Evolutionary conservation across 148 eudicot genomes (phyloP).

Genomic region (Fagopyrum tataricum): DNA sequence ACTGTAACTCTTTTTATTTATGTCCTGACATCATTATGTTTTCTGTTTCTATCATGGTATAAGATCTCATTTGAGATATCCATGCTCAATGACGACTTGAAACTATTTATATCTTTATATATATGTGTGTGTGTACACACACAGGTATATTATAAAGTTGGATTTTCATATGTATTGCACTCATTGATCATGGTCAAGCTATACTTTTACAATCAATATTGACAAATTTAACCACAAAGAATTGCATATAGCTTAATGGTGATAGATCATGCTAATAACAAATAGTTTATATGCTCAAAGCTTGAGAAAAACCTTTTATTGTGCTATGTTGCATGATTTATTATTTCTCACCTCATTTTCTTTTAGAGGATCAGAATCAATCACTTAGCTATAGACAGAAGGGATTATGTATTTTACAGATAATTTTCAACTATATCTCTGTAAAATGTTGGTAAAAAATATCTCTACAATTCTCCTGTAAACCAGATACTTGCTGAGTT

Average conservation of each 20-base stretch:
- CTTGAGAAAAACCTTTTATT: not conserved
- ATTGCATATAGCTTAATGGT: no score
- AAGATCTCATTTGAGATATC: not conserved
- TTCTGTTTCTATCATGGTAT: not conserved
- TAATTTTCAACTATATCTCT: not conserved
- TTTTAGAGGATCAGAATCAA: not conserved
- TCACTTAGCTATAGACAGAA: not conserved
- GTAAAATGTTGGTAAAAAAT: not conserved
- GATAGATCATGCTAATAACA: no score
- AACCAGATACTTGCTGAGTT: not conserved
- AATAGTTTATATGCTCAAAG: no score
- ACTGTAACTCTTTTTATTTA: not conserved
- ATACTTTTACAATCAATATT: no score
- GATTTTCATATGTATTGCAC: no score
- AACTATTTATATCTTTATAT: no score
- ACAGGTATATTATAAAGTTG: no score
- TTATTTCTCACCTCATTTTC: not conserved
- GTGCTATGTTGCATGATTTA: not conserved
- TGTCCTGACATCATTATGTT: not conserved
- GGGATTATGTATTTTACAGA: not conserved
- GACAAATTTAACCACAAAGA: no score
- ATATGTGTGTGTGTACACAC: no score
- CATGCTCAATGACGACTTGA: not conserved
- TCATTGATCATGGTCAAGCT: no score
- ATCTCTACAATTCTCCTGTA: not conserved